Evolutionary conservation across 1,284 basidiomycete species (phyloP).

Genomic region (Naganishia sp.): DNA sequence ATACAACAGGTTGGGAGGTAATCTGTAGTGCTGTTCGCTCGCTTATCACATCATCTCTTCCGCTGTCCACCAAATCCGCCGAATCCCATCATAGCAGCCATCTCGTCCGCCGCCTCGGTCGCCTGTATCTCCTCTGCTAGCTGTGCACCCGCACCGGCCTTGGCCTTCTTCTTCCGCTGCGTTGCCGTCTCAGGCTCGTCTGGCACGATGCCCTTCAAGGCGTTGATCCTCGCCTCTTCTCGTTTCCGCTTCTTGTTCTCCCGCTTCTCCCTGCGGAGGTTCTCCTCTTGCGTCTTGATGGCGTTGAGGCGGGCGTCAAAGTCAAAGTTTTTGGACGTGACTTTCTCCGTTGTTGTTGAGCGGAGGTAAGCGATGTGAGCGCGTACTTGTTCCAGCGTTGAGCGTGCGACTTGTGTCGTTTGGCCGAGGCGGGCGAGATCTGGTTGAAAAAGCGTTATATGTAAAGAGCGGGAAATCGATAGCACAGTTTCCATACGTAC

Average conservation of each 20-base stretch:
- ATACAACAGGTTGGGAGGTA: slow-evolving; percentile 10
- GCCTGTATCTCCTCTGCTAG: slow-evolving; percentile 31
- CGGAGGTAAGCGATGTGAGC: slow-evolving; percentile 83
- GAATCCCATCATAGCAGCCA: slow-evolving; percentile 89
- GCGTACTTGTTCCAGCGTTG: slow-evolving; percentile 87
- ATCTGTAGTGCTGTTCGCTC: too few relatives aligned
- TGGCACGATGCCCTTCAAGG: slow-evolving; percentile 37
- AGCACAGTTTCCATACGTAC: slow-evolving; percentile 59
- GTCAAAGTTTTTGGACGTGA: slow-evolving; percentile 83
- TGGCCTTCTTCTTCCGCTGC: slow-evolving; percentile 27
- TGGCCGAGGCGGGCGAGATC: slow-evolving; percentile 86
- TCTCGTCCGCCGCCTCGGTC: slow-evolving; percentile 55
- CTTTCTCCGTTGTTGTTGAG: slow-evolving; percentile 76
- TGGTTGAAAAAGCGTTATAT: slow-evolving; percentile 46
- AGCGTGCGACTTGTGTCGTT: slow-evolving; percentile 84
- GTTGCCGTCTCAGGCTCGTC: slow-evolving; percentile 25
- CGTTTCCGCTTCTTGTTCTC: slow-evolving; percentile 58
- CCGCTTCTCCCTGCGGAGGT: slow-evolving; percentile 60
- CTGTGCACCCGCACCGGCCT: slow-evolving; percentile 34
- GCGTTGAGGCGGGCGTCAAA: slow-evolving; percentile 85
- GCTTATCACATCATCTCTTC: slow-evolving; percentile 11
- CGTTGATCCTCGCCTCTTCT: slow-evolving; percentile 42
- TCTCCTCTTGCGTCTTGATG: slow-evolving; percentile 64
- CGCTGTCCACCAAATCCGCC: slow-evolving; percentile 69
- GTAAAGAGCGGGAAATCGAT: neutral